These are phyloP conservation scores for Aspergillus baeticus DNA, from an alignment of 495 filamentous ascomycete species.

Conservation along the genomic window DNA sequence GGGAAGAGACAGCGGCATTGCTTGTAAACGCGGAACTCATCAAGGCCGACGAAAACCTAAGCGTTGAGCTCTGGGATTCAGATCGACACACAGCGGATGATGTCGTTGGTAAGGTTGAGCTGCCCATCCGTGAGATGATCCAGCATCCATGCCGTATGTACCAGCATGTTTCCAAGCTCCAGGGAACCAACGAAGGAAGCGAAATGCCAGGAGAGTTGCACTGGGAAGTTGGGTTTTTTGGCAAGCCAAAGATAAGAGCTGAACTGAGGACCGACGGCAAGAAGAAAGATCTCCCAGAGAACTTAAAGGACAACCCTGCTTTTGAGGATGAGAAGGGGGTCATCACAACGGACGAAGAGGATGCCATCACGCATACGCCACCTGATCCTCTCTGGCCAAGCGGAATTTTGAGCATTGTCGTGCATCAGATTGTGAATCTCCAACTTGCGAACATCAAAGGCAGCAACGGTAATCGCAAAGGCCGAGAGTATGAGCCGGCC, in stretches of 20 bases:
- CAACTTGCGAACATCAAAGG: slow-evolving; percentile 76
- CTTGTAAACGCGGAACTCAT: slow-evolving; percentile 84
- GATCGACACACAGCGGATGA: slow-evolving; percentile 88
- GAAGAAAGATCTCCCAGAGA: slow-evolving; percentile 69
- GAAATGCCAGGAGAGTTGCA: slow-evolving; percentile 90
- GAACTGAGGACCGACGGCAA: slow-evolving; percentile 85
- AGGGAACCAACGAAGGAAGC: slow-evolving; percentile 76
- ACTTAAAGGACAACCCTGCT: slow-evolving; percentile 67
- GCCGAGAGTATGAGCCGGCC: slow-evolving; percentile 86
- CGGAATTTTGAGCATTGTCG: slow-evolving; percentile 76
- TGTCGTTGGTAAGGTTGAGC: slow-evolving; percentile 88
- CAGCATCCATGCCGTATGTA: slow-evolving; percentile 92
- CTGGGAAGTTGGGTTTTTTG: slow-evolving; percentile 95
- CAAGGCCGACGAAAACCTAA: slow-evolving; percentile 88
- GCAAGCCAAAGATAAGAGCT: slow-evolving; percentile 79
- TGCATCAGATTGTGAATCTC: slow-evolving; percentile 94
- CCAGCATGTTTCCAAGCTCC: slow-evolving; percentile 80
- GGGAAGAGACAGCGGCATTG: slow-evolving; percentile 86
- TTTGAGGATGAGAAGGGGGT: slow-evolving; percentile 87
- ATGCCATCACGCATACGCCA: slow-evolving; percentile 84
- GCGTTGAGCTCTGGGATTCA: slow-evolving; percentile 93
- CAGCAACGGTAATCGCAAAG: slow-evolving; percentile 60
- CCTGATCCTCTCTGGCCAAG: slow-evolving; percentile 93
- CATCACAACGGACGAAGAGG: slow-evolving; percentile 72
- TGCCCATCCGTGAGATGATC: slow-evolving; percentile 91